These are phyloP conservation scores for Phytomonas francai DNA, from an alignment of 208 protist genomes.

Conservation along the genomic window DNA sequence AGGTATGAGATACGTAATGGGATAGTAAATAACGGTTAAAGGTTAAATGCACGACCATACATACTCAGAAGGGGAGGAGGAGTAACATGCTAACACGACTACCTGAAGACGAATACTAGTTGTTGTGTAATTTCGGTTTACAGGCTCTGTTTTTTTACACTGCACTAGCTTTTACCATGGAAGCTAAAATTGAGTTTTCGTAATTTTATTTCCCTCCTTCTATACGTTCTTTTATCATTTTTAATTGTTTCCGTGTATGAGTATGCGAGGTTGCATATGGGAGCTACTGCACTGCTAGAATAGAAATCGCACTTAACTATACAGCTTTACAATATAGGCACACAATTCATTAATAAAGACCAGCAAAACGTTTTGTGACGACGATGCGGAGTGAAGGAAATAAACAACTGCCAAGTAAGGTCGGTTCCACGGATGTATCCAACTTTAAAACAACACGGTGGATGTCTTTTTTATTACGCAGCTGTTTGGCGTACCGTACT, in stretches of 20 bases:
- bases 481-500: constrained; percentile 26
- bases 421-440: not conserved
- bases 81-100: not conserved
- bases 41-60: not conserved
- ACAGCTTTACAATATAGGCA: not conserved
- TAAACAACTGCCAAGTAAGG: not conserved
- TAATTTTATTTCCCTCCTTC: not conserved
- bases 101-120: not conserved
- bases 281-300: not conserved
- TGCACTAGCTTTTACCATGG: not conserved
- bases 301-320: not conserved
- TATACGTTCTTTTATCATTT: constrained; percentile 1
- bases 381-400: constrained; percentile 3
- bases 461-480: constrained; percentile 22
- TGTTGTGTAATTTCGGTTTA: not conserved
- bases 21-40: not conserved
- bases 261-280: not conserved
- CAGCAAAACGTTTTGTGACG: not conserved
- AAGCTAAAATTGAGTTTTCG: not conserved
- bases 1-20: not conserved
- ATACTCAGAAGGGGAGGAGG: not conserved
- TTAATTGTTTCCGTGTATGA: constrained; percentile 4
- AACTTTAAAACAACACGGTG: constrained; percentile 21
- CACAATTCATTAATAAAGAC: constrained; percentile 9
- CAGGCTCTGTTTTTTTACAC: not conserved